Evolutionary conservation across 1,284 basidiomycete genomes (phyloP).

Genomic region (Chalciporus sp.): DNA sequence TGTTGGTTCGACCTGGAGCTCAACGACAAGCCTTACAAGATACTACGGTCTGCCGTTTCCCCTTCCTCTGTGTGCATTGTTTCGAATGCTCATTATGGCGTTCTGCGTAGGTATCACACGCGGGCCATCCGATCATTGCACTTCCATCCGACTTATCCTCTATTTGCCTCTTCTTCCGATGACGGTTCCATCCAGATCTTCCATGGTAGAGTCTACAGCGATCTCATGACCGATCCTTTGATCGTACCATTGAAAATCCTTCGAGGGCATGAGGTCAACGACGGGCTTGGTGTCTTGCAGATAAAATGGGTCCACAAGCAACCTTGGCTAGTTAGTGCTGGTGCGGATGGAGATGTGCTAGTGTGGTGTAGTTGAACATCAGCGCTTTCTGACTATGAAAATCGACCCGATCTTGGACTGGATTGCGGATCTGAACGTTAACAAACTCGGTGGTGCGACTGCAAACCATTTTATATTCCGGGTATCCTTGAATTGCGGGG

Average conservation of each 20-base stretch:
- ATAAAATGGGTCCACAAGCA: constrained; percentile 87
- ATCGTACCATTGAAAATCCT: constrained; percentile 98
- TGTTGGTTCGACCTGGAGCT: constrained; percentile 99
- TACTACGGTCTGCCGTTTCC: constrained; percentile 66
- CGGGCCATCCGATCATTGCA: constrained; percentile 89
- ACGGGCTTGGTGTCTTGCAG: constrained; percentile 91
- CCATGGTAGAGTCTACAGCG: constrained; percentile 92
- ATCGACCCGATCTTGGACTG: constrained; percentile 28
- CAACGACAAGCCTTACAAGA: constrained; percentile 94
- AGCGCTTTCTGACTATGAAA: constrained; percentile 33
- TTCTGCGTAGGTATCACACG: constrained; percentile 77
- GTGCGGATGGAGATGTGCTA: constrained; percentile 88
- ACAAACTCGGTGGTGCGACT: constrained; percentile 9
- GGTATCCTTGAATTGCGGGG: too few relatives aligned
- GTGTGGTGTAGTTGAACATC: constrained; percentile 79
- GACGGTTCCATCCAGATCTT: constrained; percentile 97
- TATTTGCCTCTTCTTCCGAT: constrained; percentile 95
- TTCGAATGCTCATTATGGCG: constrained; percentile 15
- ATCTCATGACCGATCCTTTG: constrained; percentile 93
- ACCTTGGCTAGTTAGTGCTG: constrained; percentile 93
- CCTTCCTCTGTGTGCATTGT: not conserved
- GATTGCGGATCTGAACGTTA: constrained; percentile 15
- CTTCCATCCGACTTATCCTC: constrained; percentile 93
- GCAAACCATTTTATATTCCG: too few relatives aligned
- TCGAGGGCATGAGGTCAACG: constrained; percentile 82